phyloP scores from a whole-genome alignment of 305 asterid species.

The Solanum hybrid region DNA sequence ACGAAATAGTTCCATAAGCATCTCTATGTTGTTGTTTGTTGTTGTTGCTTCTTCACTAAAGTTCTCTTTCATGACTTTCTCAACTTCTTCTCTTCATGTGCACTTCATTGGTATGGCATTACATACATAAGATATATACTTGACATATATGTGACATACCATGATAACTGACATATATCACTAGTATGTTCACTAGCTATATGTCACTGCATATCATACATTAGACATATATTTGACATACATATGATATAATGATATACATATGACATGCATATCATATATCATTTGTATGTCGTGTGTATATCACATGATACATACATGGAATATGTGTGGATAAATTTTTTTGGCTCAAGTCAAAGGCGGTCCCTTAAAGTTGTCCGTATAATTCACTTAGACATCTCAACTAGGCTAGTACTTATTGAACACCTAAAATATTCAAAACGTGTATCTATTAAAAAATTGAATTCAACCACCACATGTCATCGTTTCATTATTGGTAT shows the following conservation, averaged over 20 bases:
- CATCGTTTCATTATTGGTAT: neutral
- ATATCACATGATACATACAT: neutral
- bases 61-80: neutral
- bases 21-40: neutral
- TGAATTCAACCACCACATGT: neutral
- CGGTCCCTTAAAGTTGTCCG: accelerated
- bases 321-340: neutral
- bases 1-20: neutral
- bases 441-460: neutral
- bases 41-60: neutral
- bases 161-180: neutral
- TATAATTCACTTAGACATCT: neutral
- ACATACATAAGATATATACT: neutral
- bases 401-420: neutral
- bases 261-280: neutral
- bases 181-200: neutral
- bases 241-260: neutral
- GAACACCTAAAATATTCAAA: neutral
- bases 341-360: accelerated
- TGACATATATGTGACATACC: neutral
- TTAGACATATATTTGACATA: neutral
- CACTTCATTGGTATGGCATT: neutral
- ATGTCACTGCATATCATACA: neutral
- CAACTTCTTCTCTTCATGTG: neutral
- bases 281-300: neutral